Evolutionary conservation across 768 basidiomycete genomes (phyloP).

Genomic region (Candolleomyces eurysporus): DNA sequence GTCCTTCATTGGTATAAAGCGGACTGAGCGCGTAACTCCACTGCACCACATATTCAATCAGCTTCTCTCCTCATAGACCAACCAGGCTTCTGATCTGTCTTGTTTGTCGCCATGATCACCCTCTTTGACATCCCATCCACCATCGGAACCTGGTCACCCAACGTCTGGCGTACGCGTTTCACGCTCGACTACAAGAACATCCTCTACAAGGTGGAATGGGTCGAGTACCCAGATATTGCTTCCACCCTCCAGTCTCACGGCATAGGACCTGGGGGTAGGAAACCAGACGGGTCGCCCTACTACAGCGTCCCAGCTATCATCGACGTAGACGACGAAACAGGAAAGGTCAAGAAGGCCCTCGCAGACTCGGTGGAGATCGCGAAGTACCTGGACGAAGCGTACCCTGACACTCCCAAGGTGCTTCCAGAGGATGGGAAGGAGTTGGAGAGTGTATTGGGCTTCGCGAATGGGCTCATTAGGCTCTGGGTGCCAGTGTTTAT

Average conservation of each 20-base stretch:
- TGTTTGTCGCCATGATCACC: neutral
- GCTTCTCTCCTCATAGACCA: neutral
- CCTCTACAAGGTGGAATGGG: conserved; percentile 45
- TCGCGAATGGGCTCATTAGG: conserved; percentile 6
- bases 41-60: no score
- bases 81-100: neutral
- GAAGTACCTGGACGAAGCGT: conserved; percentile 45
- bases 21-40: no score
- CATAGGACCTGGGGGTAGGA: conserved; percentile 26
- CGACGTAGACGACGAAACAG: conserved; percentile 40
- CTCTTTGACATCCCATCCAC: conserved; percentile 8
- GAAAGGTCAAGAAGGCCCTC: conserved; percentile 19
- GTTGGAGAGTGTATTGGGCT: conserved; percentile 12
- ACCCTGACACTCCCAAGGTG: conserved; percentile 36
- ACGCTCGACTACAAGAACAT: conserved; percentile 35
- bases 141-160: conserved; percentile 3
- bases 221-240: conserved; percentile 50
- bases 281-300: conserved; percentile 25
- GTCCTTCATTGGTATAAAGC: no score
- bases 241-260: conserved; percentile 27
- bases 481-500: neutral
- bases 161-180: conserved; percentile 10
- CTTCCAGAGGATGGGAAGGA: conserved; percentile 23
- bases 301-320: conserved; percentile 48
- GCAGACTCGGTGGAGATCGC: conserved; percentile 44